These are phyloP conservation scores for Epichloe gansuensis DNA, from an alignment of 2,329 filamentous ascomycete species.

Conservation along the genomic window DNA sequence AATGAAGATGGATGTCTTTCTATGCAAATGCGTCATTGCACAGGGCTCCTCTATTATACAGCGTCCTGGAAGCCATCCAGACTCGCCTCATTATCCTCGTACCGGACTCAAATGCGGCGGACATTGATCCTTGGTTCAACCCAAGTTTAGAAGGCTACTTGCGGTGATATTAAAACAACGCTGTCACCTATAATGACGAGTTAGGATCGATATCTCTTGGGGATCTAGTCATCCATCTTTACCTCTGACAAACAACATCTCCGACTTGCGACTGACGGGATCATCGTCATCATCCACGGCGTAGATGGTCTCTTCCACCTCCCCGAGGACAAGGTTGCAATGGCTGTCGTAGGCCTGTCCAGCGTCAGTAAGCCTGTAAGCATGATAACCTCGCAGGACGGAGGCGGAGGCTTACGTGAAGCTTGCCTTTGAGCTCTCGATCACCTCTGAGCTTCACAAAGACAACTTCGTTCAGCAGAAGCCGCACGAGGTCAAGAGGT, in stretches of 20 bases:
- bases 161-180: conserved; percentile 59
- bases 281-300: conserved; percentile 84
- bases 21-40: no score
- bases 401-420: conserved; percentile 52
- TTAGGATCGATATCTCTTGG: not conserved
- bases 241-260: conserved; percentile 94
- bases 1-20: no score
- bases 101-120: not conserved
- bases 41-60: no score
- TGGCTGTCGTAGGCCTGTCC: conserved; percentile 91
- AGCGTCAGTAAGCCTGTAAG: not conserved
- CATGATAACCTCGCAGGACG: not conserved
- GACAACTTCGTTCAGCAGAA: conserved; percentile 89
- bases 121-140: not conserved
- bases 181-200: conserved; percentile 45
- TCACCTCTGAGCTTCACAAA: conserved; percentile 96
- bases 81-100: not conserved
- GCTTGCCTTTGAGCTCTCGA: conserved; percentile 83
- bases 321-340: conserved; percentile 91
- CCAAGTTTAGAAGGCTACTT: conserved; percentile 29
- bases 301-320: conserved; percentile 96
- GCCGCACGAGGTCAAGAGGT: conserved; percentile 87
- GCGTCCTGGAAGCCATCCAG: not conserved
- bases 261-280: conserved; percentile 93
- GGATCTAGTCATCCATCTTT: conserved; percentile 35